Percentiles rank a stretch among this genome's conserved stretches.
These are phyloP conservation scores for Pyrenophora teres DNA, from an alignment of 2,329 filamentous ascomycete genomes.

Conservation along the genomic window DNA sequence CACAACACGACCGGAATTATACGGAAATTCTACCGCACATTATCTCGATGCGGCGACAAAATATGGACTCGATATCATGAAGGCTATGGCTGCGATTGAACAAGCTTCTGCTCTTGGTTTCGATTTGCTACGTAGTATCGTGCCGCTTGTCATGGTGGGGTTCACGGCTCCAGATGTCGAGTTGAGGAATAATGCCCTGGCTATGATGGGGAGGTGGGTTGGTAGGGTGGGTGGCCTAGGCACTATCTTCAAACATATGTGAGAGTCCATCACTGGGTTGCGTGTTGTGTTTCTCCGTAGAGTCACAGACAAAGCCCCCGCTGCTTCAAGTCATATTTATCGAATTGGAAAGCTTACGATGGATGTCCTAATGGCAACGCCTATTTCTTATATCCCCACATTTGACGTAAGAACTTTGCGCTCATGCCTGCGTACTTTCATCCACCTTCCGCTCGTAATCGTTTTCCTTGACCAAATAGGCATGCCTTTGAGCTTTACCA, in stretches of 20 bases:
- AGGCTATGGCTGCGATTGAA: constrained; percentile 1
- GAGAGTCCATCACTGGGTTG: not conserved
- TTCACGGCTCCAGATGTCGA: constrained; percentile 23
- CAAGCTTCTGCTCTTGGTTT: not conserved
- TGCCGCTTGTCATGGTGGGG: constrained; percentile 31
- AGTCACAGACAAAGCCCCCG: too few relatives aligned
- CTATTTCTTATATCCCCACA: too few relatives aligned
- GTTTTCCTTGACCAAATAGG: too few relatives aligned
- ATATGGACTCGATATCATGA: not conserved
- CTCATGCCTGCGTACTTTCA: too few relatives aligned
- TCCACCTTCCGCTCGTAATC: too few relatives aligned
- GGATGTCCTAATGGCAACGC: too few relatives aligned
- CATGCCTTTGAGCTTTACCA: too few relatives aligned
- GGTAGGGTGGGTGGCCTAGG: constrained; percentile 15
- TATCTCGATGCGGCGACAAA: not conserved
- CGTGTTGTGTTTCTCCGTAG: too few relatives aligned
- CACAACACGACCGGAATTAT: not conserved
- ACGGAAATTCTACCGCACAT: constrained; percentile 6
- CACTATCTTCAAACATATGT: not conserved
- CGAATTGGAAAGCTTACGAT: too few relatives aligned
- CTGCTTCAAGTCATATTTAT: too few relatives aligned
- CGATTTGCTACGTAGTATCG: constrained; percentile 1
- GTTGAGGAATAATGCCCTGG: constrained; percentile 18
- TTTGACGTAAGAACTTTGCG: too few relatives aligned
- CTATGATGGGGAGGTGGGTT: constrained; percentile 35